These are phyloP conservation scores for Leccinum fibrillosum DNA, from an alignment of 768 basidiomycete species.

Conservation along the genomic window DNA sequence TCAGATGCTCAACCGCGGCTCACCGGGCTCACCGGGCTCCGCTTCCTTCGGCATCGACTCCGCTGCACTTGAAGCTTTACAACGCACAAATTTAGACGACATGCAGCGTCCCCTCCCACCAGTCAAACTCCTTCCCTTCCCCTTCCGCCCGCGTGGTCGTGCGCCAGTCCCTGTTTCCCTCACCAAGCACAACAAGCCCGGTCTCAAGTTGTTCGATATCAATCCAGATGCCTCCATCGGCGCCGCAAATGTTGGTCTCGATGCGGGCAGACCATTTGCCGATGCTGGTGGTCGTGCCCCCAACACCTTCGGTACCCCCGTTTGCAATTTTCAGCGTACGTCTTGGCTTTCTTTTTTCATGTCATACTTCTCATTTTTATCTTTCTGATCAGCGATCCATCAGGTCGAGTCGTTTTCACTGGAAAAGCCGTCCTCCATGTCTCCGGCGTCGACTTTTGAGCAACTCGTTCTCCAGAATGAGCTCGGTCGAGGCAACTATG, in stretches of 20 bases:
- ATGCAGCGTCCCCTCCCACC: slow-evolving; percentile 27
- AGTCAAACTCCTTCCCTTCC: slow-evolving; percentile 36
- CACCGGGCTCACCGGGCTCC: slow-evolving; percentile 12
- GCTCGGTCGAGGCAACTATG: slow-evolving; percentile 94
- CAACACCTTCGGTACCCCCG: slow-evolving; percentile 58
- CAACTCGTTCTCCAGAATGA: slow-evolving; percentile 90
- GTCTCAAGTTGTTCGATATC: slow-evolving; percentile 47
- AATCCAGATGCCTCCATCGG: slow-evolving; percentile 48
- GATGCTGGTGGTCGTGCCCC: slow-evolving; percentile 36
- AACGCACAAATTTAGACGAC: slow-evolving; percentile 33
- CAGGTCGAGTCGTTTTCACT: slow-evolving; percentile 90
- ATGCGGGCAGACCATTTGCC: slow-evolving; percentile 59
- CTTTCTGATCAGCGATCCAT: slow-evolving; percentile 69
- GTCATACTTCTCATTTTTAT: neutral
- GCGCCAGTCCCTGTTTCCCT: slow-evolving; percentile 38
- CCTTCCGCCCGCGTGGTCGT: slow-evolving; percentile 24
- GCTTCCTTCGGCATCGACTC: slow-evolving; percentile 37
- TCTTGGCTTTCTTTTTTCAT: slow-evolving; percentile 18
- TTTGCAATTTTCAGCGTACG: slow-evolving; percentile 95
- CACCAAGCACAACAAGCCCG: slow-evolving; percentile 46
- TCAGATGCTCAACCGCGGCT: slow-evolving; percentile 48
- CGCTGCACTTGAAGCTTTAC: slow-evolving; percentile 30
- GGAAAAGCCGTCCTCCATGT: slow-evolving; percentile 93
- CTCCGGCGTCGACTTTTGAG: slow-evolving; percentile 81
- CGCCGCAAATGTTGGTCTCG: slow-evolving; percentile 65